Evolutionary conservation across 164 flowering plant species (phyloP), one percentile per base, ranked within the genome.

Genomic region (Annona squamosa): DNA sequence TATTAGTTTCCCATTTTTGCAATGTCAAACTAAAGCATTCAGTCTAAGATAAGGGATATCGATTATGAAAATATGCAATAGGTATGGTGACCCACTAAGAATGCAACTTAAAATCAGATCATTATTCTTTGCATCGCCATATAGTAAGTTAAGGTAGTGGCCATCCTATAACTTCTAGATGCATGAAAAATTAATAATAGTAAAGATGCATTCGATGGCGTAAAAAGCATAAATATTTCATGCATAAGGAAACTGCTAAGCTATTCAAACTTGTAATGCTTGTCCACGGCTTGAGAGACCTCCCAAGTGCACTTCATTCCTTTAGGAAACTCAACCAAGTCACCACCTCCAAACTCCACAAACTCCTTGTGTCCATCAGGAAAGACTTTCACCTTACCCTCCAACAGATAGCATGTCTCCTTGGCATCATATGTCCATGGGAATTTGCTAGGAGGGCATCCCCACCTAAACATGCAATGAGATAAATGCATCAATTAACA

Each of bases 281-380:
- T 93, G 82, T 93, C 92, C 26, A 93, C 94, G 59, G 89, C 84
- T 59, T 83, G 86, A 0, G 94, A 87, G 64, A 93, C 92, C 71
- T 93, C 94, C 98, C 98, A 93, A 79, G 91, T 89, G 86, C 94
- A 89, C 70, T 83, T 91, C 97, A 93, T 90, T 68, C 97, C 97
- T 75, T 89, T 85, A 3, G 94, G 98, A 70, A 93, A 90, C 74
- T 73, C 93, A 18, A 93, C 98, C 77, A 93, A 77, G 76, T 91
- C 98, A 62, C 98, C 98, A 13, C 94, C 90, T 10, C 88, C 91
- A 81, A 93, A 72, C 86, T 93, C 98, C 44, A 91, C 91, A 52
- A 74, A 81, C 72, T 90, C 94, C 48, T 84, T 63, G 13, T 85
- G 68, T 13, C 93, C 96, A 77, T 82, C 91, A 18, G 94, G 94